Evolutionary conservation across 169 alveolate genomes (phyloP).

Genomic region (Plasmodium malariae): DNA sequence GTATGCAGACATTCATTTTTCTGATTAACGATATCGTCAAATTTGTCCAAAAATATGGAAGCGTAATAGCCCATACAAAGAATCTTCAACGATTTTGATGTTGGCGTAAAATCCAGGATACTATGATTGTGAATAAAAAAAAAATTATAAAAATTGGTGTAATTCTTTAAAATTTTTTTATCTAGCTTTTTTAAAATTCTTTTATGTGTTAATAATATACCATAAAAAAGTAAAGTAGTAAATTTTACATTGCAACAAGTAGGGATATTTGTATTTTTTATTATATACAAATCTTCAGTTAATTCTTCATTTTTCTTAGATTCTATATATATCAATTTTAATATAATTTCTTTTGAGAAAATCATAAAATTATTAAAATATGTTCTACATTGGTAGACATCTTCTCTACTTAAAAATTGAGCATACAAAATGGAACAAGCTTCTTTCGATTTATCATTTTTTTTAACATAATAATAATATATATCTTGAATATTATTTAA

Average conservation of each 20-base stretch:
- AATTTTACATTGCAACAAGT: not conserved
- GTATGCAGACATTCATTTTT: no score
- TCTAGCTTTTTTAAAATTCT: slow-evolving; percentile 35
- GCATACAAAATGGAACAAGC: slow-evolving; percentile 64
- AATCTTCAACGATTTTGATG: slow-evolving; percentile 48
- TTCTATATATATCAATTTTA: slow-evolving; percentile 25
- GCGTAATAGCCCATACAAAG: slow-evolving; percentile 65
- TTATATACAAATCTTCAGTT: slow-evolving; percentile 4
- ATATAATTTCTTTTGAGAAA: slow-evolving; percentile 64
- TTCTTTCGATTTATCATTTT: slow-evolving; percentile 65
- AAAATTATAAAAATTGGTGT: slow-evolving; percentile 39
- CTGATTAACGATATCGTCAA: no score
- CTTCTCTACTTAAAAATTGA: slow-evolving; percentile 52
- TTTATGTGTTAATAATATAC: slow-evolving; percentile 68
- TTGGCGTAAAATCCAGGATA: slow-evolving; percentile 25
- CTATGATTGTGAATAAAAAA: slow-evolving; percentile 47
- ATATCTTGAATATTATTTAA: slow-evolving; percentile 40
- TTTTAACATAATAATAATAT: slow-evolving; percentile 54
- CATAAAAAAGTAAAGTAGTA: slow-evolving; percentile 25
- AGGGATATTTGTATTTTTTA: slow-evolving; percentile 8
- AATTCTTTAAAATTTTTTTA: slow-evolving; percentile 33
- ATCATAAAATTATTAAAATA: slow-evolving; percentile 29
- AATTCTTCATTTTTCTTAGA: not conserved
- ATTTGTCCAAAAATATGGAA: slow-evolving; percentile 33
- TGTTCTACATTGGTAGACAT: slow-evolving; percentile 8